phyloP scores from a whole-genome alignment of 208 protist genomes.

The Leishmania turanica region DNA sequence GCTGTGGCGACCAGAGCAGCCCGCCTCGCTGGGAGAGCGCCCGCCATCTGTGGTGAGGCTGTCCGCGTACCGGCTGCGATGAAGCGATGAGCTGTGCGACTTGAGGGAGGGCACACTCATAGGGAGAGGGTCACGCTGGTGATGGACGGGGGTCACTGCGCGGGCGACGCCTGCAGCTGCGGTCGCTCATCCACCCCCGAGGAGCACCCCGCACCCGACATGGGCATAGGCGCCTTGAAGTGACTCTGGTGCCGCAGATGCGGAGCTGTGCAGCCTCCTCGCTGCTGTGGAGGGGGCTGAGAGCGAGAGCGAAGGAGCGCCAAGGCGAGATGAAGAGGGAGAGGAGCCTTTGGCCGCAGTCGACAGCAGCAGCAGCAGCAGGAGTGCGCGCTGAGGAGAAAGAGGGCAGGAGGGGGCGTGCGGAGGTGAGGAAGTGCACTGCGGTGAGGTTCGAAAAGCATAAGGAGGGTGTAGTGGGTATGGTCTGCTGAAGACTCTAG shows the following conservation, averaged over 20 bases:
- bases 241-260: not conserved
- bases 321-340: not conserved
- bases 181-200: constrained; percentile 22
- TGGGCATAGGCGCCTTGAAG: not conserved
- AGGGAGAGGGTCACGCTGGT: constrained; percentile 37
- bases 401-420: not conserved
- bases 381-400: no score
- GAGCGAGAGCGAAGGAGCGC: not conserved
- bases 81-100: constrained; percentile 11
- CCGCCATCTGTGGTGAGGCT: constrained; percentile 11
- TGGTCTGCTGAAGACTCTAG: not conserved
- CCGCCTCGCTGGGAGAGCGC: constrained; percentile 13
- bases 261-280: not conserved
- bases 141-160: constrained; percentile 12
- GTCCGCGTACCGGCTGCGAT: constrained; percentile 4
- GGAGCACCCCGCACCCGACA: constrained; percentile 40
- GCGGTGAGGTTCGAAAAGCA: not conserved
- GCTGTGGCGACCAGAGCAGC: constrained; percentile 23
- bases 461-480: not conserved
- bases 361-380: not conserved
- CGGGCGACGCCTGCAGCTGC: not conserved
- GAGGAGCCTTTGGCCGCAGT: not conserved
- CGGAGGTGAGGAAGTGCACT: not conserved
- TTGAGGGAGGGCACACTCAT: constrained; percentile 37
- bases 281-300: not conserved